A percentile compares a stretch with the other conserved stretches of the same genome.
Evolutionary conservation across 805 yeast species (phyloP).

Genomic region (Lipomyces yamanashiensis): DNA sequence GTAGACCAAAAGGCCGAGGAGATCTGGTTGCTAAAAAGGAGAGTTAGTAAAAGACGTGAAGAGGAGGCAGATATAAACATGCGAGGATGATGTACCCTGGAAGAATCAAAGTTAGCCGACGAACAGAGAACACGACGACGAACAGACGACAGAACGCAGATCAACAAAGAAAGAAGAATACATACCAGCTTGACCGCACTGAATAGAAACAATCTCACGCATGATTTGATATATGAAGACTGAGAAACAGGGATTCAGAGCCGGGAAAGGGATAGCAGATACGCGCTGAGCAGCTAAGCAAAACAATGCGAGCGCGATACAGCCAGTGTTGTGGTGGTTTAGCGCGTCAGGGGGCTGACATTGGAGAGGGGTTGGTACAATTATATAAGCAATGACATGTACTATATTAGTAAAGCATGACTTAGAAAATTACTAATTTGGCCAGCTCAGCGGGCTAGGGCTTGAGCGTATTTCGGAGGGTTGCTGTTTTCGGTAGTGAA

Average conservation of each 20-base stretch:
- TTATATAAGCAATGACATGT: too few relatives aligned
- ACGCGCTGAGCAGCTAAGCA: neutral
- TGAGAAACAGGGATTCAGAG: neutral
- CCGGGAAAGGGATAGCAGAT: neutral
- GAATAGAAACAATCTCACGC: conserved; percentile 53
- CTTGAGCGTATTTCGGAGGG: too few relatives aligned
- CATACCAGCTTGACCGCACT: conserved; percentile 52
- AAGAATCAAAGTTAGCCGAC: neutral
- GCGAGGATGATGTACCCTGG: conserved; percentile 14
- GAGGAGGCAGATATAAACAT: neutral
- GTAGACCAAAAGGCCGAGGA: conserved; percentile 51
- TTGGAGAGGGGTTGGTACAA: neutral
- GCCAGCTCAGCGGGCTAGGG: too few relatives aligned
- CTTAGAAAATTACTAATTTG: too few relatives aligned
- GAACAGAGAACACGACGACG: neutral
- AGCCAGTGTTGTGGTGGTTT: neutral
- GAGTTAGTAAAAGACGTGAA: neutral
- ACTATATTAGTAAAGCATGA: too few relatives aligned
- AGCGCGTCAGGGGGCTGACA: neutral
- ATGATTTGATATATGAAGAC: conserved; percentile 34
- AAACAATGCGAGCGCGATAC: neutral
- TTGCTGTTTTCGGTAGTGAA: too few relatives aligned
- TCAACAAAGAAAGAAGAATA: neutral
- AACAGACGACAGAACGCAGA: neutral
- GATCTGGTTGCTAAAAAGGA: conserved; percentile 46